Base-by-base conservation (phyloP, 169 alveolate species). In the Eimeria tenella region DNA sequence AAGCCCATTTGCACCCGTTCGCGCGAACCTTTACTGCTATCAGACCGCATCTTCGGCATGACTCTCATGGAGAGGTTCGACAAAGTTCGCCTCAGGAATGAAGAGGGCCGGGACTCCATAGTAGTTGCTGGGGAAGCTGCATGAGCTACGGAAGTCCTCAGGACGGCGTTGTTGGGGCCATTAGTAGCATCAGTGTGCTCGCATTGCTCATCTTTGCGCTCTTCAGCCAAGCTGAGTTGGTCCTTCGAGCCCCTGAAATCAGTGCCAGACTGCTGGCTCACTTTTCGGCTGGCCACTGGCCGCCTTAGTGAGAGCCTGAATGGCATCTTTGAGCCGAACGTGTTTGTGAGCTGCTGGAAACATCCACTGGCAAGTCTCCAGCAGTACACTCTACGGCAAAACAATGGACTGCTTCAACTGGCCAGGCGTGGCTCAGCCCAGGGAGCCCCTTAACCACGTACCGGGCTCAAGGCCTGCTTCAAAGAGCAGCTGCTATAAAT, bases 401-500 rank as follows among this genome's bases (percentile, higher is more conserved):
- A 19, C 82, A 10, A 73, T 79, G 63, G 81, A 84, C 92, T 79
- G 92, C 92, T 62, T 21, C 79, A 68, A 15, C 79, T 68, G 79
- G 63, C 92, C 92, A 84, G 75, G 60, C 62, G 68, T 60, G 50
- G 92, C 10, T 31, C 25, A 19, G 81, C 81, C 49, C 73, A 55
- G 79, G 75, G 25, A 75, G 50, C 86, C 65, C 65, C 86, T 19
- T n/a, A 49, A 23, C 21, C 53, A 19, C 86, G 53, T 75, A 75
- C n/a, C 53, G 86, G 49, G 4, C 68, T 62, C 17, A 55, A 31
- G 8, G 62, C 5, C 53, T 13, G 31, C 21, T 3, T 62, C 11
- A 84, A 60, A 11, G n/a, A 49, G 13, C 79, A n/a, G 31, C 31
- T 68, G 21, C 15, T 10, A 23, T 31, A 13, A 62, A 42, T 31